Base-by-base conservation (phyloP, 2,329 filamentous ascomycete genomes). In the Dactylellina parvicollis region DNA sequence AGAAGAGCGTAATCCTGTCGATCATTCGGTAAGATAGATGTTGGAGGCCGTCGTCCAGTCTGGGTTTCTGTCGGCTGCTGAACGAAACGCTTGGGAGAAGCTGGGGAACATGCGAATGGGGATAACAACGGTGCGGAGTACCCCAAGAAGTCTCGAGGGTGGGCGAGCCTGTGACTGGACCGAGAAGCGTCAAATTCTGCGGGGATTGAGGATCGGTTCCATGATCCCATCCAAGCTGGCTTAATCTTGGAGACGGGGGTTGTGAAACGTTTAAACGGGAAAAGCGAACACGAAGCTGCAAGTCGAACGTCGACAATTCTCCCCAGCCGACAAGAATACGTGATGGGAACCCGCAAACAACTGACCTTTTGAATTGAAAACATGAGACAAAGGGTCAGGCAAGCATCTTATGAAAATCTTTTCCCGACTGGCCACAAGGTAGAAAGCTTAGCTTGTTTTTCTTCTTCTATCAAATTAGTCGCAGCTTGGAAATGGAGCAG, bases 401-500 rank as follows among this genome's bases (percentile, higher is more conserved):
- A 54, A 26, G 24, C 38, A 42, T 60, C 38, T 69, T 69, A 69
- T 60, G 64, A 69, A 69, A 61, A 69, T 69, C 64, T 14, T 40
- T 69, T 69, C 55, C 55, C 24, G 36, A 42, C 26, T 60, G 38
- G 22, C 22, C 22, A n/a, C 26, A 28, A 7, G 36, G 36, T 18
- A 47, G 55, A 69, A 69, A 69, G 55, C 55, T 69, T 55, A 61
- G 30, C 44, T 49, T 47, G 40, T 14, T 42, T 49, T 56, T n/a
- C n/a, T 28, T 54, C 14, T 9, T 28, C 32, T 14, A 16, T 24
- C 16, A 34, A 5, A 18, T 16, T 36, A 7, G 1, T 16, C 28
- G 18, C 24, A 42, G 28, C 24, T n/a, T 10, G 10, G 14, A n/a
- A 20, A 9, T 18, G 26, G n/a, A 32, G 5, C 36, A 12, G 24